Evolutionary conservation across 495 filamentous ascomycete genomes (phyloP).

Genomic region (Tuber calosporum): DNA sequence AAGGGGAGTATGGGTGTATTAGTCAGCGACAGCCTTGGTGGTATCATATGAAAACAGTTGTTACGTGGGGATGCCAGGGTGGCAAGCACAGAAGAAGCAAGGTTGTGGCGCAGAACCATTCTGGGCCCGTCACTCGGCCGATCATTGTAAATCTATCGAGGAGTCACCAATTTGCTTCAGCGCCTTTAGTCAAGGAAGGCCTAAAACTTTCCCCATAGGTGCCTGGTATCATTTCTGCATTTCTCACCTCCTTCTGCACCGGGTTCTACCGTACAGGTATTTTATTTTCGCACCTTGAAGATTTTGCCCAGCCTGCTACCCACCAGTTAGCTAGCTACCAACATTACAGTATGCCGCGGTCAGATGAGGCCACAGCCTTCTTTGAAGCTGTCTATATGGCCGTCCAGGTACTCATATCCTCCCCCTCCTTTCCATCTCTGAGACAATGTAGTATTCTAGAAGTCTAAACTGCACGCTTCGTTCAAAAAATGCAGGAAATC

Average conservation of each 20-base stretch:
- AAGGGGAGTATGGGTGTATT: background rate
- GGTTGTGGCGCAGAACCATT: background rate
- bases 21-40: background rate
- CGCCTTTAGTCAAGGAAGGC: background rate
- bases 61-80: background rate
- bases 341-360: slow-evolving; percentile 54
- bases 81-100: background rate
- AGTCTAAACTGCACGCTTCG: background rate
- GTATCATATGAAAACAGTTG: background rate
- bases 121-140: background rate
- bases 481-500: slow-evolving; percentile 50
- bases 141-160: background rate
- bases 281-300: background rate
- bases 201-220: background rate
- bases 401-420: slow-evolving; percentile 50
- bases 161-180: background rate
- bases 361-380: slow-evolving; percentile 78
- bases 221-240: background rate
- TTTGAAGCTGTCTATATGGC: slow-evolving; percentile 75
- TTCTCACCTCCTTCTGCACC: background rate
- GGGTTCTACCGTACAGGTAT: background rate
- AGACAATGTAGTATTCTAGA: background rate
- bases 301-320: background rate
- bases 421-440: background rate
- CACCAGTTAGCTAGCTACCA: background rate